Conservation (phyloP, 345 rosid species). For the Excoecaria cochinchinensis region DNA sequence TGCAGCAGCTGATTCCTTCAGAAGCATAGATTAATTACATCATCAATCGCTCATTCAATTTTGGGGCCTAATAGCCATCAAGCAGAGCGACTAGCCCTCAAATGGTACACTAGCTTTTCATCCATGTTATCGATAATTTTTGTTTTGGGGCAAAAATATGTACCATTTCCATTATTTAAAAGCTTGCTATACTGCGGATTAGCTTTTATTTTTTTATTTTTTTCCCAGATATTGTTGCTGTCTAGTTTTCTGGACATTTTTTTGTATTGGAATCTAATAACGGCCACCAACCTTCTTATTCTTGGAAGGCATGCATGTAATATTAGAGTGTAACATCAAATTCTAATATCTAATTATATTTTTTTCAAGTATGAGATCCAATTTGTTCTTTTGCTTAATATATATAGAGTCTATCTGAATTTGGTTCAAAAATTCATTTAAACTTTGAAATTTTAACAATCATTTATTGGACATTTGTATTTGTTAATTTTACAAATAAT, state of each 20-base stretch:
- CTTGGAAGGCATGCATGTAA: too few relatives aligned
- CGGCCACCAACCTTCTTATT: neutral
- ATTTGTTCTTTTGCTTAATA: too few relatives aligned
- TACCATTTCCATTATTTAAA: neutral
- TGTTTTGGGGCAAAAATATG: neutral
- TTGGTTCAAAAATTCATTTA: too few relatives aligned
- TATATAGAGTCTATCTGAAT: too few relatives aligned
- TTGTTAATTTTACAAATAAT: too few relatives aligned
- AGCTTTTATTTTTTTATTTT: neutral
- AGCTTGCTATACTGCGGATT: neutral
- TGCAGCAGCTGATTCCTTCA: conserved; percentile 23
- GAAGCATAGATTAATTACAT: neutral
- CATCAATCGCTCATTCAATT: neutral
- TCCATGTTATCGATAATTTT: neutral
- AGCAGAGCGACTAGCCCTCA: neutral
- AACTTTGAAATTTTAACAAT: too few relatives aligned
- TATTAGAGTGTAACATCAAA: too few relatives aligned
- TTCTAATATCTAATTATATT: too few relatives aligned
- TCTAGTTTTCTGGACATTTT: neutral
- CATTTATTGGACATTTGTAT: too few relatives aligned
- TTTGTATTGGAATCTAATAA: neutral
- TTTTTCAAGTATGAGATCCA: too few relatives aligned
- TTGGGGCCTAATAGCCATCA: neutral
- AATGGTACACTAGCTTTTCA: neutral
- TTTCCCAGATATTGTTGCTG: neutral